Conservation (phyloP, 2,329 filamentous ascomycete species). For the Zymoseptoria ardabiliae region DNA sequence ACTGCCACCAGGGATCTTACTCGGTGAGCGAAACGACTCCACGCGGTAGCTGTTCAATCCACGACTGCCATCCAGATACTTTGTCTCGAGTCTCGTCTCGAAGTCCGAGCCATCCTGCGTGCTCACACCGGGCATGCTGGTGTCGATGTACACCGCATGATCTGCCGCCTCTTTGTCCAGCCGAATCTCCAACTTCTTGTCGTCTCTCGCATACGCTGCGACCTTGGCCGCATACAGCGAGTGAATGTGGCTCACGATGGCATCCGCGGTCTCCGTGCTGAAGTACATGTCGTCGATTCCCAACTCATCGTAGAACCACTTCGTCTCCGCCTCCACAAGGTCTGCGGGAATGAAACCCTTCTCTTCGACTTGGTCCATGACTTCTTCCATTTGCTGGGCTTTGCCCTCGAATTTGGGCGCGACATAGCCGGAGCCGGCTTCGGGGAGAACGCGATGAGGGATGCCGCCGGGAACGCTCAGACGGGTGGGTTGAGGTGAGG, state of each 20-base stretch:
- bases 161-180: constrained; percentile 91
- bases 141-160: constrained; percentile 98
- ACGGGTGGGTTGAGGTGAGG: constrained; percentile 84
- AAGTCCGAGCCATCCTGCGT: constrained; percentile 76
- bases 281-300: constrained; percentile 99
- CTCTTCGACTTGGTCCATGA: constrained; percentile 70
- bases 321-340: constrained; percentile 76
- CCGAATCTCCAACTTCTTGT: constrained; percentile 89
- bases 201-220: constrained; percentile 83
- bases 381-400: constrained; percentile 81
- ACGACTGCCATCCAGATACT: constrained; percentile 79
- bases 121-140: constrained; percentile 78
- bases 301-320: constrained; percentile 96
- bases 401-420: constrained; percentile 92
- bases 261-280: constrained; percentile 75
- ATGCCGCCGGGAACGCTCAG: constrained; percentile 59
- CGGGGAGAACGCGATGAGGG: constrained; percentile 59
- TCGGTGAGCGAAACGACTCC: constrained; percentile 92
- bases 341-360: constrained; percentile 79
- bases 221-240: constrained; percentile 96
- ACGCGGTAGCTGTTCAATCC: constrained; percentile 74
- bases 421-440: constrained; percentile 87
- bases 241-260: constrained; percentile 88
- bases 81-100: constrained; percentile 86
- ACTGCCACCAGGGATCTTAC: constrained; percentile 62